Evolutionary conservation across 768 basidiomycete species (phyloP).

Genomic region (Solioccasus polychromus): DNA sequence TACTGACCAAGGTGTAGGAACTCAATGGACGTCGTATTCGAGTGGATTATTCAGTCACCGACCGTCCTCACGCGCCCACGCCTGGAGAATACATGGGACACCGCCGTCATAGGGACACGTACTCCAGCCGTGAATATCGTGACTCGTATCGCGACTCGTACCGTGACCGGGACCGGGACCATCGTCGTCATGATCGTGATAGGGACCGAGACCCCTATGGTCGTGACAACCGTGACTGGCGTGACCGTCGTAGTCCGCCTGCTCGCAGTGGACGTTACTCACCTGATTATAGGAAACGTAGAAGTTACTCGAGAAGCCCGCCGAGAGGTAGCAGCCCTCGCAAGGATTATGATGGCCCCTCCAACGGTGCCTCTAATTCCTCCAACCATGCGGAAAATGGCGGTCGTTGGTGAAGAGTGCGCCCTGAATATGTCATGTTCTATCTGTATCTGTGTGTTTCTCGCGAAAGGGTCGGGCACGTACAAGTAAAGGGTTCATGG

Average conservation of each 20-base stretch:
- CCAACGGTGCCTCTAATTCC: constrained; percentile 34
- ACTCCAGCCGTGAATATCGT: constrained; percentile 43
- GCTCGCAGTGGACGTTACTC: constrained; percentile 69
- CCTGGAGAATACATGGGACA: constrained; percentile 99
- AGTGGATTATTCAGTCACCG: constrained; percentile 95
- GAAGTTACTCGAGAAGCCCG: constrained; percentile 78
- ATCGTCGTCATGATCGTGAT: constrained; percentile 41
- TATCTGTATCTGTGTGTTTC: constrained; percentile 26
- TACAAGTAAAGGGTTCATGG: constrained; percentile 42
- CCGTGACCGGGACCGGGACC: constrained; percentile 48
- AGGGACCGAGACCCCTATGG: constrained; percentile 63
- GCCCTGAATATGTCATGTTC: constrained; percentile 24
- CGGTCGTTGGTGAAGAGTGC: constrained; percentile 59
- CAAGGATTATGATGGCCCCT: constrained; percentile 47
- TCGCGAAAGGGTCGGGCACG: constrained; percentile 42
- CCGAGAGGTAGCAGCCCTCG: constrained; percentile 66
- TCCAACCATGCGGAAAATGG: constrained; percentile 40
- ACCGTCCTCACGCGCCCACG: constrained; percentile 91
- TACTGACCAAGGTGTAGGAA: constrained; percentile 49
- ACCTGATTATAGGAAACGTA: constrained; percentile 71
- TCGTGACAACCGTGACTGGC: constrained; percentile 71
- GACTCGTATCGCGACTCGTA: constrained; percentile 43
- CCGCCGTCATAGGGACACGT: constrained; percentile 56
- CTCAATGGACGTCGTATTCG: constrained; percentile 94
- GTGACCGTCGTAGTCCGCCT: constrained; percentile 75